phyloP scores from a whole-genome alignment of 306 rosid genomes.

The Dalbergia cultrata region DNA sequence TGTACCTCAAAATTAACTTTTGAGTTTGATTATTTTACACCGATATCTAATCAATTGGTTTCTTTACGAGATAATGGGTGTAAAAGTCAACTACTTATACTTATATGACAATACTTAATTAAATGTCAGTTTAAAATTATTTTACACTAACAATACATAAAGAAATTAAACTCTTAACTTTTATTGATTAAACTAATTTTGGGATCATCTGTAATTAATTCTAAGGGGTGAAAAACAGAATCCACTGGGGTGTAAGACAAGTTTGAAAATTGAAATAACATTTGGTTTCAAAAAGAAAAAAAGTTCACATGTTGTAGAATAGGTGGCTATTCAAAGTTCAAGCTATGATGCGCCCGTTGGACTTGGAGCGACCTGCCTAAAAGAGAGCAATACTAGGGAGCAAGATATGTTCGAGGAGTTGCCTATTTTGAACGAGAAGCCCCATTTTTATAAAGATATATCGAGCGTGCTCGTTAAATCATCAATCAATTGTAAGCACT shows the following conservation, averaged over 20 bases:
- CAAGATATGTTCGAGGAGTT: neutral
- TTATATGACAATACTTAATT: too few species aligned
- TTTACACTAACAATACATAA: too few species aligned
- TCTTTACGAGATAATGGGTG: too few species aligned
- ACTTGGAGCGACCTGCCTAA: neutral
- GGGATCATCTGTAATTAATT: neutral
- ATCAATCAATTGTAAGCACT: constrained; percentile 15
- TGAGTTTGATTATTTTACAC: too few species aligned
- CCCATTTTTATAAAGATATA: constrained; percentile 4
- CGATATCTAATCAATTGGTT: too few species aligned
- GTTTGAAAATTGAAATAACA: neutral
- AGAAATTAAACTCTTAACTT: neutral
- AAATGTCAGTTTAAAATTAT: too few species aligned
- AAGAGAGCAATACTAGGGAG: constrained; percentile 38
- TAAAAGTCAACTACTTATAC: too few species aligned
- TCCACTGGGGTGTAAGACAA: too few species aligned
- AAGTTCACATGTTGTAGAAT: neutral
- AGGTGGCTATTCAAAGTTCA: neutral
- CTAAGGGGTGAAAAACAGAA: neutral
- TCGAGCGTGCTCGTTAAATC: neutral
- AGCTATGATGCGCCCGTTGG: neutral
- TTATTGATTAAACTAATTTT: neutral
- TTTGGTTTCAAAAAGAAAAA: neutral
- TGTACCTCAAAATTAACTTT: neutral
- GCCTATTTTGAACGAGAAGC: constrained; percentile 20